Evolutionary conservation across 1,139 yeast genomes (phyloP).

Genomic region (Eremothecium cymbalariae): DNA sequence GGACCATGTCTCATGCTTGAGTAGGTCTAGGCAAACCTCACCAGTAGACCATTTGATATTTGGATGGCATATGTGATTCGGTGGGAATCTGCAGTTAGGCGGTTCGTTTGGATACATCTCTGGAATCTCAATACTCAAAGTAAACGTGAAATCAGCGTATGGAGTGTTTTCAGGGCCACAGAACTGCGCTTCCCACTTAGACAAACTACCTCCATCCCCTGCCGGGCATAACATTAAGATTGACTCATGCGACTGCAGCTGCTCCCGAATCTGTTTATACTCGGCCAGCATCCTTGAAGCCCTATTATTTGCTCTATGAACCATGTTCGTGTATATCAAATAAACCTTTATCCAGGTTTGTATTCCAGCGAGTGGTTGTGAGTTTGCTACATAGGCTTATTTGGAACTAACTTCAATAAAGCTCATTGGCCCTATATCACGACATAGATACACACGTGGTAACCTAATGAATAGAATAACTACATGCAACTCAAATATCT

Average conservation of each 20-base stretch:
- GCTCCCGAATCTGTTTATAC: slow-evolving; percentile 34
- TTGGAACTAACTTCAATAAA: too few relatives aligned
- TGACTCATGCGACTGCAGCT: slow-evolving; percentile 30
- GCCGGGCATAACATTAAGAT: slow-evolving; percentile 40
- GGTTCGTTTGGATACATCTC: slow-evolving; percentile 60
- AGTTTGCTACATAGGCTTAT: too few relatives aligned
- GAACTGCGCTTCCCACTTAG: slow-evolving; percentile 53
- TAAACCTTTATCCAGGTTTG: too few relatives aligned
- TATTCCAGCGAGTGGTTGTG: too few relatives aligned
- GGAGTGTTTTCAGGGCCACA: slow-evolving; percentile 50
- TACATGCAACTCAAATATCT: too few relatives aligned
- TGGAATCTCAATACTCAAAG: slow-evolving; percentile 44
- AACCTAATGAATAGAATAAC: too few relatives aligned
- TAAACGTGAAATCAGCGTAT: slow-evolving; percentile 54
- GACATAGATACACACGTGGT: too few relatives aligned
- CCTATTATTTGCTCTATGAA: too few relatives aligned
- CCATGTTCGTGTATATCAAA: too few relatives aligned
- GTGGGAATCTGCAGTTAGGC: slow-evolving; percentile 49
- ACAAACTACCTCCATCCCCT: slow-evolving; percentile 33
- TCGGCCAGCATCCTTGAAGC: slow-evolving; percentile 34
- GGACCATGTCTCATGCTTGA: slow-evolving; percentile 59
- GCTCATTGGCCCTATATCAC: too few relatives aligned
- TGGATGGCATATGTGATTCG: slow-evolving; percentile 59
- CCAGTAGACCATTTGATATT: slow-evolving; percentile 64
- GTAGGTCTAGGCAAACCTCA: slow-evolving; percentile 76